Conservation (phyloP, 441 rosid species). For the Syzygium malaccense region DNA sequence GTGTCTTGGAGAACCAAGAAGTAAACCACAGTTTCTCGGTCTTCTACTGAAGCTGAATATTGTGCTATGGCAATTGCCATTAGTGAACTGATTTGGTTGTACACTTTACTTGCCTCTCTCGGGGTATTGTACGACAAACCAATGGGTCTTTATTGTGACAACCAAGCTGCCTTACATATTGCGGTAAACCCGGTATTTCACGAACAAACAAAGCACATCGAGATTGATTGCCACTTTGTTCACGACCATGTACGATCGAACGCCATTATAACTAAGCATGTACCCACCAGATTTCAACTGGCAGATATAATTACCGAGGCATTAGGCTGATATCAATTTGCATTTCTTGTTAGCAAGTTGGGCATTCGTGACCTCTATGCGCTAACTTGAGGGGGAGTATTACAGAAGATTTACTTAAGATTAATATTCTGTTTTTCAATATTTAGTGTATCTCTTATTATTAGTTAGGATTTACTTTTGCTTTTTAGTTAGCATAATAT, state of each 20-base stretch:
- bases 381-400: neutral
- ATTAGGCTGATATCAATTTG: neutral
- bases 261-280: neutral
- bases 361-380: neutral
- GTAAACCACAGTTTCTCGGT: neutral
- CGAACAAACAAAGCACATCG: accelerated
- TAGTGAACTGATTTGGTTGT: neutral
- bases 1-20: neutral
- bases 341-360: neutral
- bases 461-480: no score
- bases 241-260: accelerated
- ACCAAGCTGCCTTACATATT: neutral
- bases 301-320: neutral
- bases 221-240: neutral
- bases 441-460: no score
- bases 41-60: neutral
- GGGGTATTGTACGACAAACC: accelerated
- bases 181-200: accelerated
- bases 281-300: neutral
- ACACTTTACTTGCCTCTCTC: neutral
- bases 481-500: neutral
- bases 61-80: neutral
- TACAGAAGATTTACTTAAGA: neutral
- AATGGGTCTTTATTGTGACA: no score
- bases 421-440: neutral